Conservation (phyloP, 1,139 yeast species). For the Candida freyschussii region DNA sequence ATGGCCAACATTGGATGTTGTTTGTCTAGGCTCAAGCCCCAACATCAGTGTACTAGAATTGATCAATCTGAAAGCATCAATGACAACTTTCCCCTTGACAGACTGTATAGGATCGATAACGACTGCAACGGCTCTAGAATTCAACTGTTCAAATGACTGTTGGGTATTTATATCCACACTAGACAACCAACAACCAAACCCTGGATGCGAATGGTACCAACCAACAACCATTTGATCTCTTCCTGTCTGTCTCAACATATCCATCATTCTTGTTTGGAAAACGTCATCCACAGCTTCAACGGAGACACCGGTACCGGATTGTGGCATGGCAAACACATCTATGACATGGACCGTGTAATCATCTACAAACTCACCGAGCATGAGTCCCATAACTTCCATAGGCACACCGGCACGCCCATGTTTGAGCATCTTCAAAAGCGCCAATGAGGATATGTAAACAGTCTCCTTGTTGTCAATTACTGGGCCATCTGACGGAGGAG, state of each 20-base stretch:
- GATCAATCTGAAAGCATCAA: slow-evolving; percentile 95
- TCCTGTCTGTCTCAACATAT: slow-evolving; percentile 97
- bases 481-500: slow-evolving; percentile 63
- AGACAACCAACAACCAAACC: slow-evolving; percentile 99
- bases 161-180: slow-evolving; percentile 97
- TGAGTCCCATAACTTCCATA: slow-evolving; percentile 99
- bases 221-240: slow-evolving; percentile 98
- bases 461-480: slow-evolving; percentile 94
- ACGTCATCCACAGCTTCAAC: slow-evolving; percentile 99
- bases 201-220: slow-evolving; percentile 99
- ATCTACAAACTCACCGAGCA: slow-evolving; percentile 98
- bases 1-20: slow-evolving; percentile 93
- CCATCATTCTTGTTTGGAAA: slow-evolving; percentile 99
- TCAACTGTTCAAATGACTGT: slow-evolving; percentile 93
- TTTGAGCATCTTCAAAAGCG: slow-evolving; percentile 91
- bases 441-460: slow-evolving; percentile 92
- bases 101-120: slow-evolving; percentile 98
- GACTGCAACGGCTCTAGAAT: slow-evolving; percentile 93
- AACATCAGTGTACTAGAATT: slow-evolving; percentile 85
- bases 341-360: slow-evolving; percentile 96
- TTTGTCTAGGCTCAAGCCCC: slow-evolving; percentile 97
- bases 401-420: slow-evolving; percentile 99
- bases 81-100: slow-evolving; percentile 97
- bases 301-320: slow-evolving; percentile 96
- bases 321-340: slow-evolving; percentile 99